Conservation (phyloP, 495 filamentous ascomycete species). For the Tricharina praecox region DNA sequence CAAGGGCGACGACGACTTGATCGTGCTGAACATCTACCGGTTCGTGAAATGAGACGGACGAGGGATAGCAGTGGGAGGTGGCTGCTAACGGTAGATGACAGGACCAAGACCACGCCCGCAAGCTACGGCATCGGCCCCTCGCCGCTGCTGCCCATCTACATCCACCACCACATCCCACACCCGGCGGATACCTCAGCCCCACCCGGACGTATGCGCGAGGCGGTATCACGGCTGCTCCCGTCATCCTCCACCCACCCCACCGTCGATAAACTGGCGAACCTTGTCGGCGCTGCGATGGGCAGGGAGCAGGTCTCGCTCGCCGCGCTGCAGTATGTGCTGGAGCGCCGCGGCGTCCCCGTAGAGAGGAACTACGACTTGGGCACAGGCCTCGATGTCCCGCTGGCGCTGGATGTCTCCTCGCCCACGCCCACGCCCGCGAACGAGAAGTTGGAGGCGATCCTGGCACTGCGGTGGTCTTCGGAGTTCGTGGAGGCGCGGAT, state of each 20-base stretch:
- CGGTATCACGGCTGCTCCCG: no score
- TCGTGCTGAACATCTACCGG: slow-evolving; percentile 19
- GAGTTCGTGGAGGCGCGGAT: background rate
- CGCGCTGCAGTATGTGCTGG: background rate
- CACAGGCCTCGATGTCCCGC: background rate
- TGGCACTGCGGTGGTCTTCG: background rate
- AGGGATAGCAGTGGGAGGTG: background rate
- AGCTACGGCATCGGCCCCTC: slow-evolving; percentile 18
- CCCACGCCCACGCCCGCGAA: background rate
- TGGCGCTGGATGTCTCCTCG: background rate
- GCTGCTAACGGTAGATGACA: background rate
- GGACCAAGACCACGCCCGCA: slow-evolving; percentile 7
- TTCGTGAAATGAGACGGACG: background rate
- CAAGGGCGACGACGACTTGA: slow-evolving; percentile 9
- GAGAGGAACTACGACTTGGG: background rate
- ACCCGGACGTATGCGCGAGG: no score
- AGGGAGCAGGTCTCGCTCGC: background rate
- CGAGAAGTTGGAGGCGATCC: background rate
- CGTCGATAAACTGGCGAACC: no score
- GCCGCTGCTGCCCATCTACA: slow-evolving; percentile 16
- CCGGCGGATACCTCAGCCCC: no score
- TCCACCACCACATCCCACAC: background rate
- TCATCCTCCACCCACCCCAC: no score
- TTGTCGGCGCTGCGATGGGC: background rate
- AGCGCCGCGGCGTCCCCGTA: background rate